Evolutionary conservation across 352 stramenopile genomes (phyloP), one percentile per base, ranked within the genome.

Genomic region (Elongisporangium undulatum): DNA sequence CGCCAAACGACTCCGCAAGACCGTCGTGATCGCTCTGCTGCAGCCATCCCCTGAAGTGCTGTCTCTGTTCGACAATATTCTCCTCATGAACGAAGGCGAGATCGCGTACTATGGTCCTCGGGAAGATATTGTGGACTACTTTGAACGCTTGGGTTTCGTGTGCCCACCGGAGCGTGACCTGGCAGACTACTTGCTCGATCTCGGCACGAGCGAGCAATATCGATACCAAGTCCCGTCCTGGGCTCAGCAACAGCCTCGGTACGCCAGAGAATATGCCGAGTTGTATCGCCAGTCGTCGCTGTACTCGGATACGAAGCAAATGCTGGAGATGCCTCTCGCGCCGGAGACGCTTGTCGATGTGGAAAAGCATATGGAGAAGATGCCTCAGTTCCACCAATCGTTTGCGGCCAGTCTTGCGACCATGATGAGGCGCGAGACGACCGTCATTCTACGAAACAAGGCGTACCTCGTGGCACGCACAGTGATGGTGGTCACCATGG

Each of bases 11-110:
- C 67, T 90, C 19, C 48, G 64, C 0, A 62, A 78, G 23, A 85
- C 77, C n/a, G n/a, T n/a, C n/a, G n/a, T n/a, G n/a, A n/a, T n/a
- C n/a, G n/a, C n/a, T n/a, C n/a, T n/a, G n/a, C n/a, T n/a, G n/a
- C n/a, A n/a, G n/a, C n/a, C n/a, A n/a, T n/a, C n/a, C n/a, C n/a
- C n/a, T n/a, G n/a, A n/a, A n/a, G n/a, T n/a, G n/a, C n/a, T n/a
- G n/a, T n/a, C n/a, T n/a, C 59, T 88, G 4, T 86, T 88, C 45
- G 79, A 89, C 52, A 54, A 89, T 22, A 65, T 89, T 0, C 49
- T 89, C 15, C 45, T 89, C n/a, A 23, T 98, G 29, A 85, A 88
- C 67, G 72, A 91, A 24, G 90, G 91, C 23, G 56, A 76, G 21
- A 70, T 98, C 21, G 82, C 97, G 51, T 98, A 93, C 63, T 54